Base-by-base conservation (phyloP, 164 flowering plant genomes). In the Brasenia schreberi region DNA sequence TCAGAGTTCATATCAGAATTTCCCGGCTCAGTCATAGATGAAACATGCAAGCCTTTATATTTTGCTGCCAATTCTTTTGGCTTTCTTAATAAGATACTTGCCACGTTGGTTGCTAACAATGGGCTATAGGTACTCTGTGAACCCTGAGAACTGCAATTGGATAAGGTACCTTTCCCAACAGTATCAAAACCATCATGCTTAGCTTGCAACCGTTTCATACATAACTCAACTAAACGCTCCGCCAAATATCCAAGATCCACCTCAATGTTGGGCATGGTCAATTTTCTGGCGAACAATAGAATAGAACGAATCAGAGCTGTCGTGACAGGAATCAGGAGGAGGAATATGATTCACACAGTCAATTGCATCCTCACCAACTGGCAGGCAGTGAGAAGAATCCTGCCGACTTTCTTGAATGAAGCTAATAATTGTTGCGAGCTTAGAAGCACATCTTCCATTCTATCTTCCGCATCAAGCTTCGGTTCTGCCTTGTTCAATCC, bases 231-330 rank as follows among this genome's bases (percentile, higher is more conserved):
- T 60, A 94, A 79, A 66, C 93, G 78, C 73, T 85, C 84, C 4
- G 98, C 96, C 61, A 94, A 75, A 68, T 83, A 78, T 62, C 81
- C 85, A 79, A 91, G 68, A 69, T 94, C 92, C 60, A 87, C 79
- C 67, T 81, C 88, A 73, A 77, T 73, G 27, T 85, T 79, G 65
- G 62, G 90, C 87, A 69, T 80, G 82, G 66, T 81, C 81, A 58
- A 94, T 87, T 75, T 78, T 91, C 68, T 69, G 56, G 12, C 56
- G 16, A 49, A 49, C 16, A n/a, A 66, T 72, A 64, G 69, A 64
- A 60, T 87, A 78, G 74, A 91, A 87, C 60, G 67, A 62, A 75
- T 87, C 95, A 1, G 75, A 63, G 66, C 79, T 76, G 72, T 82
- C 95, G 23, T 72, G 18, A 3, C 43, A 63, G 69, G 74, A 63